Evolutionary conservation across 108 stramenopile genomes (phyloP), one percentile per base, ranked within the genome.

Genomic region (Conticribra guillardii): DNA sequence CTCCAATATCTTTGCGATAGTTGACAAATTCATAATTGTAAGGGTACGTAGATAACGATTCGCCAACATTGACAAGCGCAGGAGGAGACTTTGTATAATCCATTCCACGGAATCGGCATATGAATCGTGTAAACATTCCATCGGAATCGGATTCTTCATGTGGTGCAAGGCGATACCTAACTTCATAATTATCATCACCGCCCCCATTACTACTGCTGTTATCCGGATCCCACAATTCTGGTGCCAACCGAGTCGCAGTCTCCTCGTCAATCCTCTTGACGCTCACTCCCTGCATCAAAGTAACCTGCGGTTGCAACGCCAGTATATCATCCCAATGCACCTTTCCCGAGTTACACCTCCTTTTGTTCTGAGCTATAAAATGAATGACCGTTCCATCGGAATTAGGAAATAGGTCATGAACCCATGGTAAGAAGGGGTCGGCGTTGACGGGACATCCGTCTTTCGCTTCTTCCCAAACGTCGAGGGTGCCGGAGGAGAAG

Each of bases 321-420:
- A 84, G 37, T 54, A 76, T 82, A 68, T 87, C 70, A 17, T 64
- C 66, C 28, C 33, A 34, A 48, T 63, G 74, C 29, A 49, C 4
- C 33, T 63, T 67, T n/a, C 89, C 89, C 8, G 91, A 88, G 47
- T 89, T 76, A 65, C 91, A 92, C 19, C 84, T 73, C 3, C 91
- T 85, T 67, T 76, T 84, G 64, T 92, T 92, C 58, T 92, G 91
- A n/a, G 86, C 88, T 22, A 92, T 81, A 69, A 92, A 85, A 30
- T 87, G 74, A 54, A 92, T 71, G 3, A 46, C 63, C 23, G 64
- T 71, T 0, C 84, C 85, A 41, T 89, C 75, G 19, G 33, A 22
- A 22, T 71, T 67, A 3, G 86, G 86, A 64, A 89, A 89, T 33
- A 84, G 52, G 58, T 92, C 91, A 60, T 92, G 91, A 26, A 92